phyloP scores from a whole-genome alignment of 768 basidiomycete species.

The Pleurotus cornucopiae region DNA sequence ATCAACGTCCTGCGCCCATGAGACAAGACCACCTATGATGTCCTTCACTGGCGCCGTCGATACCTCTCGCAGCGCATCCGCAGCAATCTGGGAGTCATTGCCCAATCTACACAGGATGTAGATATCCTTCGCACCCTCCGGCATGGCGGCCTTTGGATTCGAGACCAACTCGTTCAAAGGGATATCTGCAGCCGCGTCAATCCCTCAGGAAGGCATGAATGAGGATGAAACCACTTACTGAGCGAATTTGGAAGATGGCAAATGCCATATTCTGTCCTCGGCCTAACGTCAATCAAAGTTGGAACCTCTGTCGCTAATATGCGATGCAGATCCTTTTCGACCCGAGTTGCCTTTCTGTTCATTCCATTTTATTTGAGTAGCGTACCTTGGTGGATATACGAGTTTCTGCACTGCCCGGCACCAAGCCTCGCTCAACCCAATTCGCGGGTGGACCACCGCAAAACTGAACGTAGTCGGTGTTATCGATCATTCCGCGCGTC shows the following conservation, averaged over 20 bases:
- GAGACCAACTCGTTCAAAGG: slow-evolving; percentile 64
- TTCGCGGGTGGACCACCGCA: slow-evolving; percentile 74
- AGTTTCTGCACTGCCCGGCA: slow-evolving; percentile 30
- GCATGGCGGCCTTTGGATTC: slow-evolving; percentile 47
- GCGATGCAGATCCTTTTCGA: slow-evolving; percentile 43
- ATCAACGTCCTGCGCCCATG: slow-evolving; percentile 78
- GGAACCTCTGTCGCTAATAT: slow-evolving; percentile 23
- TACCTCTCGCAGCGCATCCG: slow-evolving; percentile 48
- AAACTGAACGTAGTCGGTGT: slow-evolving; percentile 79
- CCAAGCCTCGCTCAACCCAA: slow-evolving; percentile 56
- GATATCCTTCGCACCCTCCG: slow-evolving; percentile 23
- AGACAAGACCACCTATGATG: slow-evolving; percentile 76
- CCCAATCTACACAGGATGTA: slow-evolving; percentile 83
- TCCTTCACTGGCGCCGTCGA: slow-evolving; percentile 45
- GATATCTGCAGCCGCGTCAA: slow-evolving; percentile 46
- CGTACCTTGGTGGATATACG: slow-evolving; percentile 38
- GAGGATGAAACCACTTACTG: slow-evolving; percentile 43
- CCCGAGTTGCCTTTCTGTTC: too few relatives aligned
- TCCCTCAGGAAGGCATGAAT: background rate
- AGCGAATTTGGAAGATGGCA: slow-evolving; percentile 71
- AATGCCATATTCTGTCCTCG: slow-evolving; percentile 79
- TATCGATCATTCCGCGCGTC: slow-evolving; percentile 41
- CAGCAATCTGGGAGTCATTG: slow-evolving; percentile 92
- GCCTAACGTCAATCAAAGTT: slow-evolving; percentile 75
- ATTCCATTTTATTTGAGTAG: too few relatives aligned